Evolutionary conservation across 805 yeast genomes (phyloP).

Genomic region (Yamadazyma philogaea): DNA sequence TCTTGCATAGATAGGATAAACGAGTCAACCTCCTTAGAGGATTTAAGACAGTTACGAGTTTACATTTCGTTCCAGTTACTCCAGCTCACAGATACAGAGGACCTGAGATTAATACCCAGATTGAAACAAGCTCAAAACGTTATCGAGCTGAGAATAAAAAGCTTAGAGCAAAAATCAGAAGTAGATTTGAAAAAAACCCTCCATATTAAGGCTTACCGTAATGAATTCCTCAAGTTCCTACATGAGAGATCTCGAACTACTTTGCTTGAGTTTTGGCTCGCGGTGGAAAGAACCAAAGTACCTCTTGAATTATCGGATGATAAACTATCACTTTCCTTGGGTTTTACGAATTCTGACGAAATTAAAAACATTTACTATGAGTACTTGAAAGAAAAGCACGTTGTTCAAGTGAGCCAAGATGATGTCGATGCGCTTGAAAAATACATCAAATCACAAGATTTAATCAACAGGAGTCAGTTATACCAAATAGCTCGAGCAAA

Average conservation of each 20-base stretch:
- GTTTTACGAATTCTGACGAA: conserved; percentile 50
- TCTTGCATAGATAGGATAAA: conserved; percentile 14
- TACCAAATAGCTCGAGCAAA: conserved; percentile 57
- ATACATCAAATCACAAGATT: conserved; percentile 15
- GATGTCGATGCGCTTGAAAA: conserved; percentile 29
- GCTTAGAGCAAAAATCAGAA: conserved; percentile 16
- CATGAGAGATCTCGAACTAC: conserved; percentile 12
- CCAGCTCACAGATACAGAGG: conserved; percentile 17
- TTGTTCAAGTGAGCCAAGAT: neutral
- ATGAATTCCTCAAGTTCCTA: conserved; percentile 23
- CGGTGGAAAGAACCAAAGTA: conserved; percentile 64
- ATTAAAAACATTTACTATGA: conserved; percentile 38
- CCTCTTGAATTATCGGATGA: conserved; percentile 53
- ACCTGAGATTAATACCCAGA: conserved; percentile 3
- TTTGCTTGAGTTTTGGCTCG: conserved; percentile 61
- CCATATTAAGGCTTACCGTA: conserved; percentile 43
- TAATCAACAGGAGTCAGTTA: conserved; percentile 15
- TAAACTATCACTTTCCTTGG: conserved; percentile 35
- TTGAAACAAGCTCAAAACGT: conserved; percentile 12
- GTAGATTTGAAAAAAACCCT: conserved; percentile 40
- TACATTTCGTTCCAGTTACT: conserved; percentile 47
- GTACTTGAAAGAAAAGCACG: neutral
- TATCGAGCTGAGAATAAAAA: conserved; percentile 12
- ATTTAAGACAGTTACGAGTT: conserved; percentile 48
- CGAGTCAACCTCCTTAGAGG: conserved; percentile 26